These are phyloP conservation scores for Tricholoma sp. DNA, from an alignment of 768 basidiomycete species.

Conservation along the genomic window DNA sequence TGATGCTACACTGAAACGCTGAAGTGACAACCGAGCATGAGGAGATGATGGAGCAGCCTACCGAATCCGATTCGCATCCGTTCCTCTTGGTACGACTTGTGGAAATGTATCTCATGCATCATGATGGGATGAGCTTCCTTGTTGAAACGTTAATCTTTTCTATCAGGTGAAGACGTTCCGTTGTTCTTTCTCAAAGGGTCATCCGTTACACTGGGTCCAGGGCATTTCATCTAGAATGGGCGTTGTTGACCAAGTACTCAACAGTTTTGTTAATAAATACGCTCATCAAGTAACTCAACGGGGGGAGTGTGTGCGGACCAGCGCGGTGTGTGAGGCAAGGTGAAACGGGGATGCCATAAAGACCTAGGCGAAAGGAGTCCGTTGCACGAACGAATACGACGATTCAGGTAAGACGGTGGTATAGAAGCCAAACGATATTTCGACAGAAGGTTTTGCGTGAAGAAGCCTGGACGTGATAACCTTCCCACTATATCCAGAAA, in stretches of 20 bases:
- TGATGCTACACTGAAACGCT: not conserved
- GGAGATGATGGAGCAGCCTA: not conserved
- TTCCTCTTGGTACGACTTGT: conserved; percentile 3
- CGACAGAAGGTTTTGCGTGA: too few species aligned
- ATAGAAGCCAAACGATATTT: too few species aligned
- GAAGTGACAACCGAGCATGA: not conserved
- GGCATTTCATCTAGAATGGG: not conserved
- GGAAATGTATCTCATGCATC: not conserved
- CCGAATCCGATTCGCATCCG: conserved; percentile 3
- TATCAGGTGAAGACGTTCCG: not conserved
- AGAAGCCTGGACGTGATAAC: too few species aligned
- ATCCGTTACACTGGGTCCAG: not conserved
- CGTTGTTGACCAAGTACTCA: not conserved
- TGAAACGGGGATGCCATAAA: too few species aligned
- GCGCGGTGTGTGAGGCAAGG: too few species aligned
- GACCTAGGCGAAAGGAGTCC: too few species aligned
- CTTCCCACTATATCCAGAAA: too few species aligned
- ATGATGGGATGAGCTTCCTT: not conserved
- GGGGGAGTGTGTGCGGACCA: too few species aligned
- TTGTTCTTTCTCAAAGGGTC: not conserved
- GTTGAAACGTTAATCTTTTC: not conserved
- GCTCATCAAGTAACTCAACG: too few species aligned
- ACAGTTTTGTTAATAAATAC: not conserved
- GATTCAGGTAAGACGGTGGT: too few species aligned
- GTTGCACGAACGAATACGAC: too few species aligned